phyloP scores from a whole-genome alignment of 1,139 yeast genomes.

The Wickerhamomyces sp. region DNA sequence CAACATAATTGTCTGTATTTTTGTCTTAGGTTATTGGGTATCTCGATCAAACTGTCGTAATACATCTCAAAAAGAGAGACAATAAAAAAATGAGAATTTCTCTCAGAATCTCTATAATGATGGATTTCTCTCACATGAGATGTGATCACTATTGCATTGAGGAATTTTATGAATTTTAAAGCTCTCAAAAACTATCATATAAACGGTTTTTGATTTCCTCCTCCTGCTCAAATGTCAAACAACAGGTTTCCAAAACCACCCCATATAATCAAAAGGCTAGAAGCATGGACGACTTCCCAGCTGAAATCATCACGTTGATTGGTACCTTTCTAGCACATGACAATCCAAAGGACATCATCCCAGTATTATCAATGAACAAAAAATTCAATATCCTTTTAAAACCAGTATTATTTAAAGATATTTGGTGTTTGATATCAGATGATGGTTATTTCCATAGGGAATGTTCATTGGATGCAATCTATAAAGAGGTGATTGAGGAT shows the following conservation, averaged over 20 bases:
- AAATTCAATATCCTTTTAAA: constrained; percentile 7
- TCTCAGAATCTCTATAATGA: no score
- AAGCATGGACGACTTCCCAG: constrained; percentile 2
- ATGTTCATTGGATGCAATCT: neutral
- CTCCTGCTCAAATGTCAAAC: neutral
- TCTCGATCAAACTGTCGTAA: no score
- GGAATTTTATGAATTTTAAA: no score
- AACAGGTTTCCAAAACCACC: neutral
- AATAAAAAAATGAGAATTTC: no score
- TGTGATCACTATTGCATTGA: no score
- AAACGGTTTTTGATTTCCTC: neutral
- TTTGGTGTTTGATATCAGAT: constrained; percentile 5
- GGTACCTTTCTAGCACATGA: constrained; percentile 1
- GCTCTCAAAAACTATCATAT: no score
- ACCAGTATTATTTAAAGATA: constrained; percentile 3
- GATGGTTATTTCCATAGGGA: constrained; percentile 3
- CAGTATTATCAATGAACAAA: constrained; percentile 4
- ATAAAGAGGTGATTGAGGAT: neutral
- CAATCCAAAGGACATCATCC: neutral
- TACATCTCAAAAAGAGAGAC: no score
- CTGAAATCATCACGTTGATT: constrained; percentile 8
- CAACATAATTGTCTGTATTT: no score
- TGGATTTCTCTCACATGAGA: no score
- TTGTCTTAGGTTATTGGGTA: no score
- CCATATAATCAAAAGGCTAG: no score